Evolutionary conservation across 352 stramenopile genomes (phyloP).

Genomic region (Phytophthora cajani): DNA sequence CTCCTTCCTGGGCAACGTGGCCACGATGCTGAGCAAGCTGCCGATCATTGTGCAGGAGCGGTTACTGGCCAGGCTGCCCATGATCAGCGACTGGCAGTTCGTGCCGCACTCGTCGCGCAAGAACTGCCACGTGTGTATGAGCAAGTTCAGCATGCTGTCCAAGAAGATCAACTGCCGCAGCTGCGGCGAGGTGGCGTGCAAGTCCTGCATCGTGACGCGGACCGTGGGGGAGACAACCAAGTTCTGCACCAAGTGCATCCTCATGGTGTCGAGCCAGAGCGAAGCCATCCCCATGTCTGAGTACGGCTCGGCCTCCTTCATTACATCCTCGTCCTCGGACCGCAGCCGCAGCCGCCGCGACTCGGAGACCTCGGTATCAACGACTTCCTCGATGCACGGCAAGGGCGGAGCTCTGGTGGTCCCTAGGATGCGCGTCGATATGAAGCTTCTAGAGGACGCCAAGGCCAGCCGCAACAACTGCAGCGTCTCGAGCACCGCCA

Average conservation of each 20-base stretch:
- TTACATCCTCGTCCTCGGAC: constrained; percentile 38
- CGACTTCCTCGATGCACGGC: constrained; percentile 29
- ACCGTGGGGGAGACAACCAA: constrained; percentile 58
- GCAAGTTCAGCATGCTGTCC: constrained; percentile 69
- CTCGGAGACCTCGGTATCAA: constrained; percentile 37
- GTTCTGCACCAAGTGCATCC: constrained; percentile 80
- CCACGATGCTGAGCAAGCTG: constrained; percentile 50
- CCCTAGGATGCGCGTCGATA: constrained; percentile 42
- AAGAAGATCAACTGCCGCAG: constrained; percentile 81
- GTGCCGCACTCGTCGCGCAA: constrained; percentile 57
- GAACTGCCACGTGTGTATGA: constrained; percentile 67
- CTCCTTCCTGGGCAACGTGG: constrained; percentile 50
- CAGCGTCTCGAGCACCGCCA: constrained; percentile 50
- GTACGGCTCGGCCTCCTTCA: constrained; percentile 40
- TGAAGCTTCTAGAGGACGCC: constrained; percentile 49
- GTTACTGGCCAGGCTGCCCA: constrained; percentile 47
- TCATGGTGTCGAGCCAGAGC: constrained; percentile 57
- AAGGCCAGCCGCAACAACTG: constrained; percentile 35
- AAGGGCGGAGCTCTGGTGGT: constrained; percentile 16
- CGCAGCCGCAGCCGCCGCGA: constrained; percentile 30
- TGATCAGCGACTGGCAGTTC: constrained; percentile 58
- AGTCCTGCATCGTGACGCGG: constrained; percentile 72
- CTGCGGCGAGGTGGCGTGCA: constrained; percentile 81
- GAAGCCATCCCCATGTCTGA: constrained; percentile 31
- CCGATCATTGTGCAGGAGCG: constrained; percentile 61